phyloP scores from a whole-genome alignment of 805 yeast genomes.

The Saccharomycopsis olivae region DNA sequence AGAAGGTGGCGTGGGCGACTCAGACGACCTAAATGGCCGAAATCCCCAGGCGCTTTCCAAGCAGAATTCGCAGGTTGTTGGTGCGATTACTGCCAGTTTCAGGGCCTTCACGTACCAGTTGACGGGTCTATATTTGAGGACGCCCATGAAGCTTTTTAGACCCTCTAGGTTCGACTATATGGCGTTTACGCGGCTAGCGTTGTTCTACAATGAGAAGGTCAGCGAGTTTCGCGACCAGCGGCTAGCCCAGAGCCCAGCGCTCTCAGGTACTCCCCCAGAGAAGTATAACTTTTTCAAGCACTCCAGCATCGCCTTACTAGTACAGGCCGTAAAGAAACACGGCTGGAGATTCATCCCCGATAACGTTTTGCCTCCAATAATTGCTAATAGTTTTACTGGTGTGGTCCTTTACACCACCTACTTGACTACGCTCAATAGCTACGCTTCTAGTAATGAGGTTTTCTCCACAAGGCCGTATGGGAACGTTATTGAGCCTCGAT shows the following conservation, averaged over 20 bases:
- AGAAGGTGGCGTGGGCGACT: no score
- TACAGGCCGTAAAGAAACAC: slow-evolving; percentile 57
- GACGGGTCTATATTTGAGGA: slow-evolving; percentile 67
- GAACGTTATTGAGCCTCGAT: slow-evolving; percentile 22
- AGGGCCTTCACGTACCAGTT: slow-evolving; percentile 75
- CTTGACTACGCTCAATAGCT: slow-evolving; percentile 39
- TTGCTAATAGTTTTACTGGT: slow-evolving; percentile 88
- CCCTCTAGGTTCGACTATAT: slow-evolving; percentile 87
- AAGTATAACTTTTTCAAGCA: slow-evolving; percentile 44
- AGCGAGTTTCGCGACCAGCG: background rate
- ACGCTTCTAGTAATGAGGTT: slow-evolving; percentile 19
- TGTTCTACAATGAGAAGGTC: slow-evolving; percentile 7
- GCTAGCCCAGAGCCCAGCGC: slow-evolving; percentile 3
- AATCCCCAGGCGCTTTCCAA: slow-evolving; percentile 25
- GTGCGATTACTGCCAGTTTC: slow-evolving; percentile 77
- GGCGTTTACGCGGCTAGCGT: slow-evolving; percentile 46
- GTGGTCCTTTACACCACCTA: slow-evolving; percentile 77
- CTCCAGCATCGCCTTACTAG: slow-evolving; percentile 65
- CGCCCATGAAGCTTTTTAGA: slow-evolving; percentile 75
- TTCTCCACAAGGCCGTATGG: slow-evolving; percentile 18
- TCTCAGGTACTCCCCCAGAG: slow-evolving; percentile 8
- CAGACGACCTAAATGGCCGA: no score
- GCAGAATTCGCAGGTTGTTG: slow-evolving; percentile 45
- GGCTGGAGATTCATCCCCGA: slow-evolving; percentile 88
- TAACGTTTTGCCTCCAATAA: slow-evolving; percentile 67